These are phyloP conservation scores for Dioscorea alata DNA, from an alignment of 106 monocot genomes.

Conservation along the genomic window DNA sequence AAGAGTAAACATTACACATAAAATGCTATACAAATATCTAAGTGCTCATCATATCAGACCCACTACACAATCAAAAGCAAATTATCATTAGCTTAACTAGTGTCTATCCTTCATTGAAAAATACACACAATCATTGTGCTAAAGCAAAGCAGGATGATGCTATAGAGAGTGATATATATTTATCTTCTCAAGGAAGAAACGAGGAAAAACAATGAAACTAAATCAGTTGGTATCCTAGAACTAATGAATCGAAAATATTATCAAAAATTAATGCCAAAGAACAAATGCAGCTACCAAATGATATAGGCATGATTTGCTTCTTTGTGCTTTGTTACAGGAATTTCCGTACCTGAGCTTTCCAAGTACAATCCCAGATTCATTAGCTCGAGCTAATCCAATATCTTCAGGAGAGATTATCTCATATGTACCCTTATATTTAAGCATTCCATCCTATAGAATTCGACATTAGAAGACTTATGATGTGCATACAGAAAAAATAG, in stretches of 20 bases:
- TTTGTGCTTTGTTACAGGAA: neutral
- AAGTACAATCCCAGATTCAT: conserved; percentile 89
- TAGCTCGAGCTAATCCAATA: conserved; percentile 76
- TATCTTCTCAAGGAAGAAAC: neutral
- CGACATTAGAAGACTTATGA: neutral
- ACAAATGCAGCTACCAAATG: neutral
- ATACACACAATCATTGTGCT: neutral
- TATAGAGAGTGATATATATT: neutral
- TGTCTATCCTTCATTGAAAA: neutral
- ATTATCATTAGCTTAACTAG: neutral
- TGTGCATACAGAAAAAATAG: too few species aligned
- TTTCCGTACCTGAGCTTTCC: conserved; percentile 81
- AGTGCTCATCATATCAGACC: neutral
- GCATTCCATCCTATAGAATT: conserved; percentile 82
- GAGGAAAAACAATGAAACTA: neutral
- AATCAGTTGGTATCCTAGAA: neutral
- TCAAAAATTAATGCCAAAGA: neutral
- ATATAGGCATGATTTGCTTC: neutral
- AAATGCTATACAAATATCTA: neutral
- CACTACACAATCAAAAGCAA: neutral
- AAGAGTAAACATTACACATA: neutral
- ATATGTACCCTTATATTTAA: conserved; percentile 90
- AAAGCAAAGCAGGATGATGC: neutral
- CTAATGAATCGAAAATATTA: neutral
- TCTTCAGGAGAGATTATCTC: conserved; percentile 95